Base-by-base conservation (phyloP, 768 basidiomycete genomes). In the Dictyophora rubrovolvata region DNA sequence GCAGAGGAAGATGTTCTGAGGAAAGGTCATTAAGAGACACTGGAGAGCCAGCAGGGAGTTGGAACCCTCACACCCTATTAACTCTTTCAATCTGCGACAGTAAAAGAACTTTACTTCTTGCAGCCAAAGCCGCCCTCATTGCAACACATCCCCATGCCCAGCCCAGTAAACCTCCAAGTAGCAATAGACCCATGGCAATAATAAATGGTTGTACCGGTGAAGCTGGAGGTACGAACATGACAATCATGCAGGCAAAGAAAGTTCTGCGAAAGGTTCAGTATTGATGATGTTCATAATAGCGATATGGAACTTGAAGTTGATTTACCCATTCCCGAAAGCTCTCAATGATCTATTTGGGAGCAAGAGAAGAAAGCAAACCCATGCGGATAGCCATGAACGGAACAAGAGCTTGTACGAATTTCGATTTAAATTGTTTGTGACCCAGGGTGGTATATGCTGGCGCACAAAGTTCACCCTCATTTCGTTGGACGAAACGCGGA, bases 121-220 rank as follows among this genome's bases (percentile, higher is more conserved):
- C 74, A 5, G 73, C 67, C 0, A 78, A 64, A 0, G 74, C 75
- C 0, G 78, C 76, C 4, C 74, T 74, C 81, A 84, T 83, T 0
- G 75, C 79, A 0, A 78, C 80, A 10, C 73, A 70, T 1, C 80
- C 79, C 62, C 80, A 71, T 0, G 75, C 82, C 82, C 82, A 84
- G 12, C 81, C 81, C 1, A 79, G 47, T 1, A 72, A 69, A 49
- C 78, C 63, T 0, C 81, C 81, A 9, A 50, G n/a, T 7, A 81
- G 16, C 22, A 79, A 61, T 0, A 16, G n/a, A 72, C 76, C 61
- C 59, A 77, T 50, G 36, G 20, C 79, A 54, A 77, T 75, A 23
- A 79, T 35, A 63, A 78, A 81, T 3, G 80, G 55, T 55, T 79
- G 75, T 17, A 78, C 64, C 0, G 80, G 79, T 62, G 80, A 68